Conservation (phyloP, 257 asterid genomes). For the Ligustrum vulgare region DNA sequence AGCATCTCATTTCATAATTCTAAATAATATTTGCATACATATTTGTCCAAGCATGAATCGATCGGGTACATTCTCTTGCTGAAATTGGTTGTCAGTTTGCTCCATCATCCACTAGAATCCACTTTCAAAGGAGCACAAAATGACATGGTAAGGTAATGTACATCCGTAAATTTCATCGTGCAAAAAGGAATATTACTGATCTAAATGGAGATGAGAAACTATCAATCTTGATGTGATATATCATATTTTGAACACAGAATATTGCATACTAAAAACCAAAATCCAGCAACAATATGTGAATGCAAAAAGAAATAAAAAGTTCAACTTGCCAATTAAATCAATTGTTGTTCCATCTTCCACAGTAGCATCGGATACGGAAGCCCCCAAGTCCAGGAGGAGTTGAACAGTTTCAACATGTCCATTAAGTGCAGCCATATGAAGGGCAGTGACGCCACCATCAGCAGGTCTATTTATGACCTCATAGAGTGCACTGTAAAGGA, state of each 20-base stretch:
- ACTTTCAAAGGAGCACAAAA: too few species aligned
- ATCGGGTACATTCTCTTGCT: too few species aligned
- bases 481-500: slow-evolving; percentile 49
- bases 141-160: too few species aligned
- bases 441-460: slow-evolving; percentile 90
- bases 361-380: slow-evolving; percentile 58
- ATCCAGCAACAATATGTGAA: neutral
- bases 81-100: too few species aligned
- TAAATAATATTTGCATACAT: too few species aligned
- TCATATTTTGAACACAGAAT: neutral
- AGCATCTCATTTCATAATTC: too few species aligned
- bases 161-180: too few species aligned
- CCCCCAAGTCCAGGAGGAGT: slow-evolving; percentile 79
- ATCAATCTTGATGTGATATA: neutral
- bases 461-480: slow-evolving; percentile 72
- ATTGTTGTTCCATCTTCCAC: slow-evolving; percentile 82
- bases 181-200: neutral
- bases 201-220: neutral
- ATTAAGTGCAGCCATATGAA: slow-evolving; percentile 86
- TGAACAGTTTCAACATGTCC: slow-evolving; percentile 78
- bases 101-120: too few species aligned
- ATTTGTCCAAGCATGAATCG: too few species aligned
- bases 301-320: neutral
- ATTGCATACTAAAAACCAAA: neutral
- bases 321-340: slow-evolving; percentile 42